Percentiles rank a stretch among this genome's conserved stretches.
phyloP scores from a whole-genome alignment of 1,284 basidiomycete genomes.

The Irpex sp. region DNA sequence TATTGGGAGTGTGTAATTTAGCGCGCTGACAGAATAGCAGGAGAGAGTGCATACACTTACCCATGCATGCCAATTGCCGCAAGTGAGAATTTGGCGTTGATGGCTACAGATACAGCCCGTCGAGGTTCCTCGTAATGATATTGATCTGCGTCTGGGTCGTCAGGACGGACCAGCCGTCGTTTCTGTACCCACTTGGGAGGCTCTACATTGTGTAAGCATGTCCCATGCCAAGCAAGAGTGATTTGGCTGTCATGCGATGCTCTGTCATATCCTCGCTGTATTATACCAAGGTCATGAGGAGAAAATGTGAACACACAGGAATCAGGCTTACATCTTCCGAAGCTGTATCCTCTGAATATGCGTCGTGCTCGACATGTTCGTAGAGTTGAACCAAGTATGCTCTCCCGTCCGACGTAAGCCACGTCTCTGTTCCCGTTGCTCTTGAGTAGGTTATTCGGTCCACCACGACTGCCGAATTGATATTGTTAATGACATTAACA shows the following conservation, averaged over 20 bases:
- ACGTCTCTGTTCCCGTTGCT: conserved; percentile 63
- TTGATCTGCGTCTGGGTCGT: conserved; percentile 31
- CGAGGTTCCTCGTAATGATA: conserved; percentile 60
- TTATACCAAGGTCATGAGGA: neutral
- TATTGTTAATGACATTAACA: neutral
- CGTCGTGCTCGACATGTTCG: conserved; percentile 11
- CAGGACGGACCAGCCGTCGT: conserved; percentile 49
- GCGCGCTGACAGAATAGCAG: neutral
- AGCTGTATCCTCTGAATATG: neutral
- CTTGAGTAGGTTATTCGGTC: conserved; percentile 31
- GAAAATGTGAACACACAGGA: neutral
- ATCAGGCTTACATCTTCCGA: neutral
- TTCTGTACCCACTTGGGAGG: conserved; percentile 76
- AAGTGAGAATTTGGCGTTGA: conserved; percentile 85
- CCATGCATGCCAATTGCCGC: conserved; percentile 79
- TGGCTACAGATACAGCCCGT: conserved; percentile 58
- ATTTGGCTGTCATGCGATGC: neutral
- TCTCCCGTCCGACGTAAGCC: conserved; percentile 80
- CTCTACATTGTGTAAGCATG: conserved; percentile 65
- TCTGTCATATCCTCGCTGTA: neutral
- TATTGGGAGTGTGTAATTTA: conserved; percentile 20
- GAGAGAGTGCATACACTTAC: conserved; percentile 36
- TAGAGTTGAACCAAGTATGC: conserved; percentile 70
- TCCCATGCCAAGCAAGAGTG: conserved; percentile 50
- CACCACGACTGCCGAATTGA: neutral